Percentiles rank a stretch among this genome's conserved stretches.
phyloP scores from a whole-genome alignment of 345 rosid genomes.

The Linum usitatissimum region DNA sequence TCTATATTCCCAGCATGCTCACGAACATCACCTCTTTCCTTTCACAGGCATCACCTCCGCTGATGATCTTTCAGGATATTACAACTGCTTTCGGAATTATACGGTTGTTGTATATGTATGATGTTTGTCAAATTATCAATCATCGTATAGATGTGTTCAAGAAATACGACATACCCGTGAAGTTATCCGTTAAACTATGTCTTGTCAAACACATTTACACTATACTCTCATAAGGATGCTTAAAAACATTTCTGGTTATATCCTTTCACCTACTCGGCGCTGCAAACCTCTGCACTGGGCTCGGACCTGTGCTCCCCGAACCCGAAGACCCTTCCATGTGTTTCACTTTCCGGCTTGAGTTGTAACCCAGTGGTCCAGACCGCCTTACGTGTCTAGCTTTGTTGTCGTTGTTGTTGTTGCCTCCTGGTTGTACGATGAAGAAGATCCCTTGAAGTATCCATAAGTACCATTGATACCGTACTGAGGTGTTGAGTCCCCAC shows the following conservation, averaged over 20 bases:
- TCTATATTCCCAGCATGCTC: not conserved
- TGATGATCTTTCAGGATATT: conserved; percentile 11
- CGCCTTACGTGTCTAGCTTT: conserved; percentile 57
- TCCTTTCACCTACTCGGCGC: conserved; percentile 38
- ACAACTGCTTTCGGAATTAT: too few relatives aligned
- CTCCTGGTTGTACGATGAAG: conserved; percentile 68
- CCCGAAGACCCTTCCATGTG: conserved; percentile 45
- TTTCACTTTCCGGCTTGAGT: conserved; percentile 63
- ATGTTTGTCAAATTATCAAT: too few relatives aligned
- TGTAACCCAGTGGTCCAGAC: conserved; percentile 89
- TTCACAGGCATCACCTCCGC: conserved; percentile 82
- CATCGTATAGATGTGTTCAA: too few relatives aligned
- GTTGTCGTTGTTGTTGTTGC: conserved; percentile 21
- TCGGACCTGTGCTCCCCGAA: conserved; percentile 71
- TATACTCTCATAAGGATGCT: not conserved
- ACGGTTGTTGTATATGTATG: too few relatives aligned
- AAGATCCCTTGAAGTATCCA: conserved; percentile 53
- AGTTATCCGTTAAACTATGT: too few relatives aligned
- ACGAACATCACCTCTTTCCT: conserved; percentile 3
- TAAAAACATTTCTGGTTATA: too few relatives aligned
- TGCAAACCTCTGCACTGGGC: conserved; percentile 85
- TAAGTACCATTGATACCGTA: conserved; percentile 27
- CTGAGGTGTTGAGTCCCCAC: conserved; percentile 73
- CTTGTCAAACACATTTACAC: not conserved
- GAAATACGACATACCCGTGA: too few relatives aligned